Evolutionary conservation across 2,329 filamentous ascomycete species (phyloP).

Genomic region (Calonectria pseudoturangicola): DNA sequence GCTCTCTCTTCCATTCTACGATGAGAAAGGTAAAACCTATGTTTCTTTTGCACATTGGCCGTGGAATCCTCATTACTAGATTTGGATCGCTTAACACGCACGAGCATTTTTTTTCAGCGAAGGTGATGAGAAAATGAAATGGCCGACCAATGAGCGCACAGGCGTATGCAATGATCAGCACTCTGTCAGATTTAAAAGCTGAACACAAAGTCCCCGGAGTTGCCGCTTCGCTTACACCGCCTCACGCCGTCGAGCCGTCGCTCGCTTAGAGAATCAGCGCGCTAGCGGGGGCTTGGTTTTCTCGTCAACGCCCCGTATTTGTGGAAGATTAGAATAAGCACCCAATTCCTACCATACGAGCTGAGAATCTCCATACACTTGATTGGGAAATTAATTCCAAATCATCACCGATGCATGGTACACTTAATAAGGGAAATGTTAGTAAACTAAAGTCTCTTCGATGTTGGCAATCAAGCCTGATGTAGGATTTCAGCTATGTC

Average conservation of each 20-base stretch:
- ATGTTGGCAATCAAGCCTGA: too few species aligned
- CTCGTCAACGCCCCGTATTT: background rate
- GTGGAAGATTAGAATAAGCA: background rate
- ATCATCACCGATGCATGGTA: background rate
- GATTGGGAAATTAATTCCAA: background rate
- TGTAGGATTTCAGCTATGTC: too few species aligned
- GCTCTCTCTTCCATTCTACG: background rate
- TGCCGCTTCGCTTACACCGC: constrained; percentile 6
- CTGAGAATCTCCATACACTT: background rate
- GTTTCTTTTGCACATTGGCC: background rate
- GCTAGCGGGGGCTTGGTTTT: background rate
- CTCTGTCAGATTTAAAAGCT: constrained; percentile 6
- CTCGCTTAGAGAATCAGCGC: background rate
- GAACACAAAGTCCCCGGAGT: constrained; percentile 1
- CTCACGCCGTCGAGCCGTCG: background rate
- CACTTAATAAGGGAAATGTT: too few species aligned
- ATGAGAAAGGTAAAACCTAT: background rate
- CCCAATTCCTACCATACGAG: background rate
- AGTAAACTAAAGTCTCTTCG: too few species aligned
- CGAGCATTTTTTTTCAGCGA: background rate
- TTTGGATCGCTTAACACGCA: background rate
- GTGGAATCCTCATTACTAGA: background rate
- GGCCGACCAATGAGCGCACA: background rate
- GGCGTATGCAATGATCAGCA: background rate
- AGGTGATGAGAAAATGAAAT: background rate